These are phyloP conservation scores for Sphaerobolus stellatus DNA, from an alignment of 1,284 basidiomycete species.

Conservation along the genomic window DNA sequence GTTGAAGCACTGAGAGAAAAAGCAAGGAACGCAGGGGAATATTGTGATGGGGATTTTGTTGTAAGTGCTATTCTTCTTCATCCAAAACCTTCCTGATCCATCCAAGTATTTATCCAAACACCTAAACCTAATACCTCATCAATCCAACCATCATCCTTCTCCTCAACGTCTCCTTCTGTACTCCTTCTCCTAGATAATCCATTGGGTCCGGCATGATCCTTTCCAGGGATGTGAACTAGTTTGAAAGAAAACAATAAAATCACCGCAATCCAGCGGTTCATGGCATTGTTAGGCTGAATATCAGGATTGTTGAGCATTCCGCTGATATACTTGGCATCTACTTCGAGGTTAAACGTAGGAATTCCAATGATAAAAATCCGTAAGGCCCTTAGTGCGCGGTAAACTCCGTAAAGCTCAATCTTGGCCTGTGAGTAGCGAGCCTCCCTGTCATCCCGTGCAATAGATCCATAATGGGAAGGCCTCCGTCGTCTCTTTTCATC, in stretches of 20 bases:
- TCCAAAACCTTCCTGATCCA: too few relatives aligned
- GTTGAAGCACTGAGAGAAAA: too few relatives aligned
- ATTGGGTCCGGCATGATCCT: slow-evolving; percentile 26
- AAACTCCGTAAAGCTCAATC: slow-evolving; percentile 41
- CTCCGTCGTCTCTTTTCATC: slow-evolving; percentile 21
- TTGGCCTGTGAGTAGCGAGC: slow-evolving; percentile 41
- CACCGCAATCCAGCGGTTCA: slow-evolving; percentile 17
- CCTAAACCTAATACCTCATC: neutral
- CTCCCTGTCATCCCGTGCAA: slow-evolving; percentile 37
- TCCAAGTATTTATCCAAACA: neutral
- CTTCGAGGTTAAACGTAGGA: slow-evolving; percentile 35
- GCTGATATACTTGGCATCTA: slow-evolving; percentile 41
- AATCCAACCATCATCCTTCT: too few relatives aligned
- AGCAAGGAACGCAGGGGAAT: too few relatives aligned
- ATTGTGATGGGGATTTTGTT: too few relatives aligned
- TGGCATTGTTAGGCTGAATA: slow-evolving; percentile 4
- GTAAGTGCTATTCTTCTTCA: too few relatives aligned
- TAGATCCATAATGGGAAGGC: slow-evolving; percentile 29
- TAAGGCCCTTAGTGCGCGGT: slow-evolving; percentile 27
- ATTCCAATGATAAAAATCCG: slow-evolving; percentile 34
- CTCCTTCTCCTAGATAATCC: slow-evolving; percentile 27
- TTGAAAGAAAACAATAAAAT: slow-evolving; percentile 36
- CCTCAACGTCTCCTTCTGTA: neutral
- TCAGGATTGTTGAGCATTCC: slow-evolving; percentile 35
- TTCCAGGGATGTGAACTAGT: slow-evolving; percentile 34